These are phyloP conservation scores for Delphinella strobiligena DNA, from an alignment of 2,329 filamentous ascomycete genomes.

Conservation along the genomic window DNA sequence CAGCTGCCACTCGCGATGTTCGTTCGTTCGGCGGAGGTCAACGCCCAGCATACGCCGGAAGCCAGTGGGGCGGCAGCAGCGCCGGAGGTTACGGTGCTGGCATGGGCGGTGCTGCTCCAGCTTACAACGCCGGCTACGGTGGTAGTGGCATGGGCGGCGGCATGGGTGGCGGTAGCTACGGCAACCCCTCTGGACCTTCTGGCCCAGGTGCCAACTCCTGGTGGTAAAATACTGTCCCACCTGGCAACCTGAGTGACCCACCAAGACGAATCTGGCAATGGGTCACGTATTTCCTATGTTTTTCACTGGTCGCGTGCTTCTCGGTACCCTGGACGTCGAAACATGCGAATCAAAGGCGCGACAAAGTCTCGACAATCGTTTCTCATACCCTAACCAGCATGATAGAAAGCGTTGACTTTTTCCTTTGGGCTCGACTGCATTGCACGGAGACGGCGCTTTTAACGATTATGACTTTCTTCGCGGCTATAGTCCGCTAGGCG, in stretches of 20 bases:
- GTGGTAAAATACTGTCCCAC: constrained; percentile 39
- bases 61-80: constrained; percentile 36
- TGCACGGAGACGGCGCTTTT: constrained; percentile 9
- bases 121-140: constrained; percentile 21
- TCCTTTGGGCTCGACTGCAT: constrained; percentile 3
- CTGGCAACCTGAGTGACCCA: not conserved
- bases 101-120: constrained; percentile 26
- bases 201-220: constrained; percentile 44
- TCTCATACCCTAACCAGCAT: constrained; percentile 38
- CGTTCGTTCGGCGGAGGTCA: constrained; percentile 43
- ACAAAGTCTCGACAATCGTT: constrained; percentile 23
- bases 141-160: constrained; percentile 23
- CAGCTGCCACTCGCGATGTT: constrained; percentile 69
- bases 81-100: constrained; percentile 30
- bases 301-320: constrained; percentile 15
- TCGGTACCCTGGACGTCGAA: constrained; percentile 18
- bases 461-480: constrained; percentile 9
- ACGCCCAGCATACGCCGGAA: constrained; percentile 50
- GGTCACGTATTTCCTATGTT: constrained; percentile 14
- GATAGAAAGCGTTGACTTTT: constrained; percentile 39
- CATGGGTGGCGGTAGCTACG: constrained; percentile 44
- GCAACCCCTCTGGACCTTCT: constrained; percentile 53
- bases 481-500: constrained; percentile 1
- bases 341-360: constrained; percentile 12
- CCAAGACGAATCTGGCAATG: not conserved